Conservation (phyloP, 176 grass and related monocot genomes). For the Rhynchospora breviuscula region DNA sequence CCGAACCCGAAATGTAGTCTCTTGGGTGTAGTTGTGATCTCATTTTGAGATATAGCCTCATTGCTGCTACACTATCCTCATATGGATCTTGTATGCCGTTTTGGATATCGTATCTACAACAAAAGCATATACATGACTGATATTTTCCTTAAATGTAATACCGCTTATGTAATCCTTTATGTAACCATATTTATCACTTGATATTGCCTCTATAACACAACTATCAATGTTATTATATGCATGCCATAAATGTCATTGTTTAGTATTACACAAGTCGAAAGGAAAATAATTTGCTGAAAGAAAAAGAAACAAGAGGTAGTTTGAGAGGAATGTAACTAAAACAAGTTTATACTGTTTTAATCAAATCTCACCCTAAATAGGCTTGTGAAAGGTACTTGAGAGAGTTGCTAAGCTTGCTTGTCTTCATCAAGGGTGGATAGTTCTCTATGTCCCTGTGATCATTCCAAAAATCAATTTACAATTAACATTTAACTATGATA, state of each 20-base stretch:
- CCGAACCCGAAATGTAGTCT: conserved; percentile 52
- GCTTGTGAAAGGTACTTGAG: conserved; percentile 80
- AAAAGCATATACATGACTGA: background rate
- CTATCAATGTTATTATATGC: background rate
- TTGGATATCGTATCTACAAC: conserved; percentile 68
- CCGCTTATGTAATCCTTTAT: background rate
- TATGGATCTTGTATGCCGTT: conserved; percentile 68
- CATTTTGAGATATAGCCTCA: conserved; percentile 74
- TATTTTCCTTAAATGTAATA: background rate
- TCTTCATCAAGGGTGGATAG: conserved; percentile 91
- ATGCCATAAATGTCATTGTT: background rate
- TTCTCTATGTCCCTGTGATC: conserved; percentile 55
- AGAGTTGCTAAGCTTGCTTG: conserved; percentile 87
- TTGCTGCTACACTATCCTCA: conserved; percentile 62
- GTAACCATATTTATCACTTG: background rate
- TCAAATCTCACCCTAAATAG: conserved; percentile 66
- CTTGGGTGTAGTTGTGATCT: conserved; percentile 48
- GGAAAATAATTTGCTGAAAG: too few relatives aligned
- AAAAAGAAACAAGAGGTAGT: too few relatives aligned
- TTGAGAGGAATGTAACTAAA: background rate
- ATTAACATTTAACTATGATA: background rate
- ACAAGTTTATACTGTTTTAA: background rate
- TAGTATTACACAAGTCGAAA: too few relatives aligned
- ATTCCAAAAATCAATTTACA: background rate
- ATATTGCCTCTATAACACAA: background rate